Conservation (phyloP, 371 early-diverging fungal species). For the Smittium mucronatum region DNA sequence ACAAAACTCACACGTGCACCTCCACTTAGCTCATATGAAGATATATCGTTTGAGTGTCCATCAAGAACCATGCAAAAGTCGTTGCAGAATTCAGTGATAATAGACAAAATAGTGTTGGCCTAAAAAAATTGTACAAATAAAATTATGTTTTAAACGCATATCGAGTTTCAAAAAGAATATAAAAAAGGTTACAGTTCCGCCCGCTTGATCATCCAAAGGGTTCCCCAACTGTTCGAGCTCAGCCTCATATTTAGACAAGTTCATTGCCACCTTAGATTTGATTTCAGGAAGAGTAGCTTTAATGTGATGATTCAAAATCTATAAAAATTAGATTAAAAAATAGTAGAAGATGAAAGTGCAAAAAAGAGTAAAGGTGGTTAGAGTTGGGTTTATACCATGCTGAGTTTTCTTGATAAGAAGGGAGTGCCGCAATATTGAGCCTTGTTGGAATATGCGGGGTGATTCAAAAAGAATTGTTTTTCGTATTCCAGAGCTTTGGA, state of each 20-base stretch:
- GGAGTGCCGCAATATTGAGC: conserved; percentile 97
- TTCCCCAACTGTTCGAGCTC: conserved; percentile 86
- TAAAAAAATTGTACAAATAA: conserved; percentile 41
- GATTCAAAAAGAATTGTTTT: conserved; percentile 82
- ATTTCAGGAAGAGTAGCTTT: conserved; percentile 92
- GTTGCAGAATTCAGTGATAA: conserved; percentile 92
- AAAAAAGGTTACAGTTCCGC: neutral
- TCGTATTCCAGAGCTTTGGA: conserved; percentile 76
- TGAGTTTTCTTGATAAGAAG: conserved; percentile 88
- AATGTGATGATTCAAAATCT: conserved; percentile 94
- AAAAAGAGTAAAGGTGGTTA: neutral
- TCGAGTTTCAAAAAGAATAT: neutral
- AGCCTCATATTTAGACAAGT: conserved; percentile 63
- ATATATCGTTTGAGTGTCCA: conserved; percentile 83
- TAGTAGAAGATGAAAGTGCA: neutral
- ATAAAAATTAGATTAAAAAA: neutral
- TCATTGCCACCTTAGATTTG: conserved; percentile 82
- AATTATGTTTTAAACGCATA: conserved; percentile 10
- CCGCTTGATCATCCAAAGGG: conserved; percentile 49
- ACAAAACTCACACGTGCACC: conserved; percentile 98
- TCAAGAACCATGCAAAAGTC: conserved; percentile 90
- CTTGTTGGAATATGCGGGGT: conserved; percentile 84
- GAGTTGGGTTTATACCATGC: conserved; percentile 70
- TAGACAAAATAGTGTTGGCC: conserved; percentile 78
- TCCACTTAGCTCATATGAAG: conserved; percentile 87